Evolutionary conservation across 2,329 filamentous ascomycete genomes (phyloP), one percentile per base, ranked within the genome.

Genomic region (Colletotrichum neosansevieriae): DNA sequence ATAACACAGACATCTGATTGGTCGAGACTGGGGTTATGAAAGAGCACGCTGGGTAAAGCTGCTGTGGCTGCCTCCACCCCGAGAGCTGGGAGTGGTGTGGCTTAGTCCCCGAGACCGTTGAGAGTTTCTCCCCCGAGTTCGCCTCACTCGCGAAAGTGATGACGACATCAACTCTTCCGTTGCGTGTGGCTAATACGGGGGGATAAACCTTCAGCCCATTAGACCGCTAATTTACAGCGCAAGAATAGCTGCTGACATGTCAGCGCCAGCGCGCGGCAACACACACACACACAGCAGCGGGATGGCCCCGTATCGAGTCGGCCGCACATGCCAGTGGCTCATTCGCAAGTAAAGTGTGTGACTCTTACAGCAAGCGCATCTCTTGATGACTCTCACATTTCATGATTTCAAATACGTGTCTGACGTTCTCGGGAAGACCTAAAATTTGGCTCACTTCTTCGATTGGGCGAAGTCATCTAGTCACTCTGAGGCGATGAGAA

Each of bases 311-410:
- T 24, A 24, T 3, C 32, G 13, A 42, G 58, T 19, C 34, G 34
- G 49, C 40, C 50, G 24, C 63, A 62, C 58, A 67, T 57, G 63
- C 63, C 6, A 32, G 44, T 42, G 57, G 42, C 24, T 53, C 42
- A 17, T 17, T 34, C 42, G 53, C 29, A 29, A 29, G 29, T 29
- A 2, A 29, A 29, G 29, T 44, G 6, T 42, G 56, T 57, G 63
- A 62, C 63, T 44, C 50, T 49, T 40, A 29, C 17, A 34, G 17
- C 21, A 32, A 12, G 29, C 29, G 29, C 29, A 7, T 21, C 38
- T 32, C n/a, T 9, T 42, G 29, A 58, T 67, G 59, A 40, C 36
- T 47, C 38, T 40, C 9, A 44, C 50, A 63, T 21, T 44, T 38
- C 17, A 44, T 15, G n/a, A 17, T 60, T 19, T 44, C 44, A 50